Conservation (phyloP, 148 eudicot species). For the Rhododendron simsii region DNA sequence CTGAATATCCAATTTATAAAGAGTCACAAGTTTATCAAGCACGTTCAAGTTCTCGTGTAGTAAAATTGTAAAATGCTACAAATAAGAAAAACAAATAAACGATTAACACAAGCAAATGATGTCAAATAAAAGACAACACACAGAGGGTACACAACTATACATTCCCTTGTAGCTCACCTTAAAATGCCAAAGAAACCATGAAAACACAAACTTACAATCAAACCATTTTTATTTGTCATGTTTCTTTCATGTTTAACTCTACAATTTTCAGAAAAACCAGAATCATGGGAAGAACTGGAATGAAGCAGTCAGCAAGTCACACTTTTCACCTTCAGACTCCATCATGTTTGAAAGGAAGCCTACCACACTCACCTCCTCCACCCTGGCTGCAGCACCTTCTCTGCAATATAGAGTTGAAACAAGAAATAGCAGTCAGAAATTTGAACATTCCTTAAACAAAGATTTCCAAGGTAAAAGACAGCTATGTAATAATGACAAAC, state of each 20-base stretch:
- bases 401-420: slow-evolving; percentile 24
- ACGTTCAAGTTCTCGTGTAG: background rate
- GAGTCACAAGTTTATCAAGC: background rate
- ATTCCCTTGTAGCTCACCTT: background rate
- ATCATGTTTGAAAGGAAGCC: background rate
- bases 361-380: slow-evolving; percentile 50
- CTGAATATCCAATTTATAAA: background rate
- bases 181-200: background rate
- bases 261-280: background rate
- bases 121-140: slow-evolving; percentile 16
- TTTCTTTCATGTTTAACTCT: background rate
- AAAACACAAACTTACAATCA: slow-evolving; percentile 6
- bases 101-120: slow-evolving; percentile 15
- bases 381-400: slow-evolving; percentile 46
- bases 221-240: slow-evolving; percentile 14
- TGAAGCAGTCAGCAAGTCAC: slow-evolving; percentile 1
- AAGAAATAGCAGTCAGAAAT: background rate
- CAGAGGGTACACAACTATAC: slow-evolving; percentile 31
- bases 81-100: slow-evolving; percentile 8
- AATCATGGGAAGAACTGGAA: slow-evolving; percentile 4
- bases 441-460: background rate
- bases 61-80: slow-evolving; percentile 2
- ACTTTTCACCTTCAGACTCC: slow-evolving; percentile 10
- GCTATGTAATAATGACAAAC: background rate
- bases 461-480: background rate